These are phyloP conservation scores for Talaromyces thailandensis DNA, from an alignment of 495 filamentous ascomycete genomes.

Conservation along the genomic window DNA sequence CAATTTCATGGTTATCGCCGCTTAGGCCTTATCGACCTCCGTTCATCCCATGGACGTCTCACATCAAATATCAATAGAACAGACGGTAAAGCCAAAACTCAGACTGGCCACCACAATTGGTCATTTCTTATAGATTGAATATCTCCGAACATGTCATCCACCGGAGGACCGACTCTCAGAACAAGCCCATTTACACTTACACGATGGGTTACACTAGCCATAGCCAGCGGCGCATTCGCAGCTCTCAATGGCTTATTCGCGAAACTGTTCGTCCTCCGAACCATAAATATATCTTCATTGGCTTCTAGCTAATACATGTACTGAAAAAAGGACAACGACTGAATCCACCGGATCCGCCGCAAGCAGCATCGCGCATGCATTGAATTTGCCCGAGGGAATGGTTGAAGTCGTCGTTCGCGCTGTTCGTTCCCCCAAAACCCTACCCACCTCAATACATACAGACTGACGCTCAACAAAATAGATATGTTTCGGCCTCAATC, in stretches of 20 bases:
- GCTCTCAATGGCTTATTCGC: conserved; percentile 94
- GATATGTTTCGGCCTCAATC: conserved; percentile 81
- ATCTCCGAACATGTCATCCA: neutral
- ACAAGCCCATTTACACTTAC: neutral
- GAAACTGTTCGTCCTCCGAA: conserved; percentile 59
- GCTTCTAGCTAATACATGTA: neutral
- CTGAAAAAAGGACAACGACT: conserved; percentile 8
- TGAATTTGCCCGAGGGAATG: conserved; percentile 1
- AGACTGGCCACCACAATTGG: neutral
- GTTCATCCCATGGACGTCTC: too few relatives aligned
- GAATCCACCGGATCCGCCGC: conserved; percentile 2
- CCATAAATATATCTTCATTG: neutral
- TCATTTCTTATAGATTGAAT: neutral
- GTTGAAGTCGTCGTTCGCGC: conserved; percentile 17
- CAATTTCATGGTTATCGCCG: neutral
- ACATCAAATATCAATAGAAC: too few relatives aligned
- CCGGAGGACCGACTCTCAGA: neutral
- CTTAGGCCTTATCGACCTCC: neutral
- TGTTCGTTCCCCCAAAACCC: conserved; percentile 5
- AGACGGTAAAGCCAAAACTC: neutral
- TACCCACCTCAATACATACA: neutral
- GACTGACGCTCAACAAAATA: conserved; percentile 17
- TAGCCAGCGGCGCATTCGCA: conserved; percentile 82
- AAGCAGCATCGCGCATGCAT: neutral
- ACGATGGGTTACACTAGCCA: conserved; percentile 69